phyloP scores from a whole-genome alignment of 139 green algal species.

The Volvox reticuliferus region DNA sequence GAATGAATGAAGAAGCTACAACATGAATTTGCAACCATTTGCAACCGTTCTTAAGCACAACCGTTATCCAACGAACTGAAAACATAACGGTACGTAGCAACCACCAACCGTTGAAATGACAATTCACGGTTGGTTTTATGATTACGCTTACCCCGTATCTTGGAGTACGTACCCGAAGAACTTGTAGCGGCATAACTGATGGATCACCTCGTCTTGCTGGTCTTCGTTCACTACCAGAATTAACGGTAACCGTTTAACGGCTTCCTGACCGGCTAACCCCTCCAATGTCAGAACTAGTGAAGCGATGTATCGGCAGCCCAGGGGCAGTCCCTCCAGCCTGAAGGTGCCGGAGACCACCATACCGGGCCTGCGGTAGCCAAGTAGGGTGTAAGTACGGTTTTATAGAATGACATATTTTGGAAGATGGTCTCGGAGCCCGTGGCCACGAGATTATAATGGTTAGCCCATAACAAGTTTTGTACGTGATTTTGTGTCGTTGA shows the following conservation, averaged over 20 bases:
- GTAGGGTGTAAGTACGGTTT: no score
- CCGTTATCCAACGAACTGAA: no score
- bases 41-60: no score
- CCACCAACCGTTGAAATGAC: no score
- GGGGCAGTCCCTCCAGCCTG: conserved; percentile 39
- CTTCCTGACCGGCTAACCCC: conserved; percentile 32
- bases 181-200: conserved; percentile 35
- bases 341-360: background rate
- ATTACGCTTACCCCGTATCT: no score
- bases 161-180: conserved; percentile 62
- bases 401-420: no score
- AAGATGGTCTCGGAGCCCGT: no score
- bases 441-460: no score
- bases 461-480: no score
- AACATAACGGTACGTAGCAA: no score
- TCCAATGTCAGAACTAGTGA: conserved; percentile 44
- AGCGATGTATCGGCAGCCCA: conserved; percentile 48
- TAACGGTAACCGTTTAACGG: conserved; percentile 39
- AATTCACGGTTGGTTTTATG: no score
- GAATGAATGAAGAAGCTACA: background rate
- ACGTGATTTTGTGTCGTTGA: no score
- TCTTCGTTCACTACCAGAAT: conserved; percentile 55
- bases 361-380: conserved; percentile 24
- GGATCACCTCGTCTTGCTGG: conserved; percentile 53
- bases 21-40: background rate